Base-by-base conservation (phyloP, 2,329 filamentous ascomycete genomes). In the Pseudogymnoascus sp. region DNA sequence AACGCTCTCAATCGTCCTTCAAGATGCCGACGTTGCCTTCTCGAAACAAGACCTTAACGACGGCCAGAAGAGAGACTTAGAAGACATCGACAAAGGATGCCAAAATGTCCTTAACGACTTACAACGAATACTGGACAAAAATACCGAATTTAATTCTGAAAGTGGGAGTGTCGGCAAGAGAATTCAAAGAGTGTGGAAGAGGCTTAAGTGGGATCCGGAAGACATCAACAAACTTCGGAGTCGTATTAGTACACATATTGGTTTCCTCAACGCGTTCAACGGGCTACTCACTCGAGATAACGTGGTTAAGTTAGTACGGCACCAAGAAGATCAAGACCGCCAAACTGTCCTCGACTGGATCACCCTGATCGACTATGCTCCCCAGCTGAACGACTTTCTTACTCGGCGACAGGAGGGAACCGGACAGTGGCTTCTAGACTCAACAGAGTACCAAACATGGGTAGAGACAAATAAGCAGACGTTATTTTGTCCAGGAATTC, bases 211-310 rank as follows among this genome's bases (percentile, higher is more conserved):
- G n/a, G n/a, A n/a, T n/a, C n/a, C n/a, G n/a, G n/a, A n/a, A n/a
- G n/a, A n/a, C n/a, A n/a, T n/a, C n/a, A n/a, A n/a, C n/a, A n/a
- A 69, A 57, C 53, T 70, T 53, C 66, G 68, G 36, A 36, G 47
- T 19, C 64, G 70, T 10, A 64, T 71, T 36, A 33, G 5, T 35
- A 19, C 71, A 3, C 74, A 71, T 64, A 63, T 77, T n/a, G 64
- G 71, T 50, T 21, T 69, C 15, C 50, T 65, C 38, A 62, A 66
- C 63, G 64, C 63, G 40, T 66, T 64, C 36, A 63, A 60, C 17
- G 59, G 62, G 17, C 26, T n/a, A 38, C 21, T 66, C 36, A 64
- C 64, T 40, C 42, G 57, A 50, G 60, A 59, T 23, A 61, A 63
- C 21, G 53, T 64, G 35, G 28, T 64, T 60, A 67, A 62, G 62